Base-by-base conservation (phyloP, 805 yeast species). In the Metschnikowia reukaufii region DNA sequence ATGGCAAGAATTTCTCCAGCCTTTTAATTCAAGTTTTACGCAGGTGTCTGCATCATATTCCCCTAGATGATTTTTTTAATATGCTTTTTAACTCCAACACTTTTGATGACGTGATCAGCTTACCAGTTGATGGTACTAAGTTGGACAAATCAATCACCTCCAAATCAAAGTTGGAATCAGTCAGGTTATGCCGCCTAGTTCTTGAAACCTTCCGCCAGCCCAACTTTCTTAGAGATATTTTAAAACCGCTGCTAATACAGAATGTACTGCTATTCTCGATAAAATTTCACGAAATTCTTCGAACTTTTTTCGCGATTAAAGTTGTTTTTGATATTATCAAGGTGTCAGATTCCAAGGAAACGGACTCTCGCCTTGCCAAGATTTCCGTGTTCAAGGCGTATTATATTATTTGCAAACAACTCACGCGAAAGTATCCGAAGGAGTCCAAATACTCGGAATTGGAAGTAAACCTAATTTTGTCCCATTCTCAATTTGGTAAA, bases 401-500 rank as follows among this genome's bases (percentile, higher is more conserved):
- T 54, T 70, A 59, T 44, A 68, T 70, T 15, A 51, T 71, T 21
- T 70, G 75, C 58, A 75, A 71, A 42, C 65, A 64, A 49, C 63
- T 72, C 40, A 65, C 71, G 20, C 45, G 52, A n/a, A 60, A 57
- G 30, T 69, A 71, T 51, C 74, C 76, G 8, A 64, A 63, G 44
- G 62, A 70, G 9, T 47, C 58, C 8, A 59, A 59, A 46, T 63
- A 70, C 6, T 50, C 60, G 2, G 59, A 59, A 44, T 71, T 67
- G 35, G 72, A 66, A 25, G 54, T 48, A 32, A 50, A 39, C 23
- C 54, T 72, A 30, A 69, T 72, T 16, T 53, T 72, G 38, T 74
- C 75, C 1, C 74, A 69, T 44, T 67, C 73, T 7, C 67, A 69
- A 47, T 51, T 72, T 18, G 77, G 77, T 3, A 70, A 70, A 48